Percentiles rank a stretch among this genome's conserved stretches.
Evolutionary conservation across 2,329 filamentous ascomycete genomes (phyloP).

Genomic region (Graphilbum sp.): DNA sequence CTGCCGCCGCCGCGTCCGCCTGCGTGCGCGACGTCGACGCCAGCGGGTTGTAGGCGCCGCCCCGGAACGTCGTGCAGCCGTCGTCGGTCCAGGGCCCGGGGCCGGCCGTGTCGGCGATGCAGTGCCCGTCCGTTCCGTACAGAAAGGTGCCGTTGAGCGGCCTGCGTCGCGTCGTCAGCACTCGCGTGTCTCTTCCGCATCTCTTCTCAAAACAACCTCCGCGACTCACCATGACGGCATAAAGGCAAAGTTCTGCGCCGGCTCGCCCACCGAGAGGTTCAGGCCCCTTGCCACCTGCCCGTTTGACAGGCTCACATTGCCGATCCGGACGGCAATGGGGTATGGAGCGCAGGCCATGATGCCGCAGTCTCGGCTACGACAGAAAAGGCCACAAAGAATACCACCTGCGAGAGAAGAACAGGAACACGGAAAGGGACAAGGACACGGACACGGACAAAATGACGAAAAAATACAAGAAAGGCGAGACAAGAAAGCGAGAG

Average conservation of each 20-base stretch:
- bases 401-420: too few species aligned
- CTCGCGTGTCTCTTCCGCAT: too few species aligned
- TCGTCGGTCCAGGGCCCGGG: neutral
- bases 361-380: neutral
- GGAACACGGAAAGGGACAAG: too few species aligned
- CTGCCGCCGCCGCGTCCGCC: neutral
- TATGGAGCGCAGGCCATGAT: neutral
- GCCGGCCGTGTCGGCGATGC: neutral
- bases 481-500: too few species aligned
- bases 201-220: too few species aligned
- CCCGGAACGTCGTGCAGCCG: slow-evolving; percentile 7
- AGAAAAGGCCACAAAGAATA: too few species aligned
- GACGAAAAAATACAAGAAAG: too few species aligned
- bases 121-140: slow-evolving; percentile 1
- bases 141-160: slow-evolving; percentile 10
- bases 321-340: slow-evolving; percentile 5
- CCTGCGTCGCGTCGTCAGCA: too few species aligned
- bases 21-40: neutral
- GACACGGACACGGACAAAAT: too few species aligned
- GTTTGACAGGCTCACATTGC: slow-evolving; percentile 7
- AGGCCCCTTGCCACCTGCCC: slow-evolving; percentile 5
- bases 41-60: slow-evolving; percentile 4
- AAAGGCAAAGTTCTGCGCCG: slow-evolving; percentile 5
- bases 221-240: slow-evolving; percentile 6
- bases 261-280: slow-evolving; percentile 6